phyloP scores from a whole-genome alignment of 208 protist species.

The Vickermania ingenoplastis region DNA sequence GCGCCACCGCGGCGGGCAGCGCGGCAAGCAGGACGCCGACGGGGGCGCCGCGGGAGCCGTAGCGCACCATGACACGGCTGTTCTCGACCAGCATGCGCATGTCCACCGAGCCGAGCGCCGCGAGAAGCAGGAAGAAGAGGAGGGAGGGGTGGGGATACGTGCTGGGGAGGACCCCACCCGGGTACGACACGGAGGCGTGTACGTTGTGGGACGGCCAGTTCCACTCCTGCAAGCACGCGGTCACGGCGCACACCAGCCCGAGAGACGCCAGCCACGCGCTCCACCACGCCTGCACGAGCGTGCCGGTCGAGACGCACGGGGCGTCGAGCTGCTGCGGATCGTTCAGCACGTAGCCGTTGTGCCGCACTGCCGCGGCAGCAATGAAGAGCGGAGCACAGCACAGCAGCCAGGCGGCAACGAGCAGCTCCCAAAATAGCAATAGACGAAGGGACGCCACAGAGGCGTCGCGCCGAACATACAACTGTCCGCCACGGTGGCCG shows the following conservation, averaged over 20 bases:
- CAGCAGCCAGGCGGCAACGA: conserved; percentile 19
- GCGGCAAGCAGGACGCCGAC: background rate
- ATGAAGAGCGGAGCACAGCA: conserved; percentile 17
- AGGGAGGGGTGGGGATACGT: conserved; percentile 17
- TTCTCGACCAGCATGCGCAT: conserved; percentile 20
- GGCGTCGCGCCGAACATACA: background rate
- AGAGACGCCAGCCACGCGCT: background rate
- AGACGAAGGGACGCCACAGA: conserved; percentile 5
- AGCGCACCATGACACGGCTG: background rate
- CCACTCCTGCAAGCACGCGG: background rate
- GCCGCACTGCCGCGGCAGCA: conserved; percentile 5
- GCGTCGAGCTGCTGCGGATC: background rate
- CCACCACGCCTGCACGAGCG: background rate
- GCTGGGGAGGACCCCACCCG: background rate
- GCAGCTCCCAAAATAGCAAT: conserved; percentile 16
- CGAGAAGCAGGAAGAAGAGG: conserved; percentile 23
- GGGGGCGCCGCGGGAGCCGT: background rate
- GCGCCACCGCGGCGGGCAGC: conserved; percentile 4
- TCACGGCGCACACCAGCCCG: background rate
- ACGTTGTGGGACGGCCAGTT: background rate
- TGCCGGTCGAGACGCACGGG: background rate
- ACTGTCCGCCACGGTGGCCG: background rate
- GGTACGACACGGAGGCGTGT: background rate
- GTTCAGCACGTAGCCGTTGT: background rate
- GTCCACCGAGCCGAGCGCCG: conserved; percentile 10